phyloP scores from a whole-genome alignment of 176 grass and related monocot genomes.

The Panicum miliaceum region DNA sequence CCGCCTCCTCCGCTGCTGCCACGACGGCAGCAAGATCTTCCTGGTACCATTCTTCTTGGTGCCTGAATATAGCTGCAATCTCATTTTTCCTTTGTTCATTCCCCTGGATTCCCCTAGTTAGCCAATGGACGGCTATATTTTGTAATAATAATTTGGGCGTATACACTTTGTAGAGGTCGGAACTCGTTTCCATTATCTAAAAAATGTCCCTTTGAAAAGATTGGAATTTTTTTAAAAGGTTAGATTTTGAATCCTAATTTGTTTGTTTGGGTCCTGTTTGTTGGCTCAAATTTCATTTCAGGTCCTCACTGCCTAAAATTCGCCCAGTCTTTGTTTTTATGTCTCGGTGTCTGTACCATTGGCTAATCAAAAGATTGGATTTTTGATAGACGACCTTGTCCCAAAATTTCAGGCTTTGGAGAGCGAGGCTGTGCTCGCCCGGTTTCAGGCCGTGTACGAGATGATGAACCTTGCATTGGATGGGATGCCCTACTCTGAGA shows the following conservation, averaged over 20 bases:
- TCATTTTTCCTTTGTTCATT: not conserved
- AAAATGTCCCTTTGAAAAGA: not conserved
- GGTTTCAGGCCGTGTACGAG: slow-evolving; percentile 59
- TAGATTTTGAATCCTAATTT: not conserved
- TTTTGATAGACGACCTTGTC: not conserved
- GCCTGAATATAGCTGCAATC: not conserved
- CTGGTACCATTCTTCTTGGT: slow-evolving; percentile 35
- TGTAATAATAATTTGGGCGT: too few relatives aligned
- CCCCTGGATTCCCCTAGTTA: too few relatives aligned
- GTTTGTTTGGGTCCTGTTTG: not conserved
- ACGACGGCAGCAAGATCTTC: slow-evolving; percentile 82
- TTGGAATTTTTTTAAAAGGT: not conserved
- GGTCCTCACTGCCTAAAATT: not conserved
- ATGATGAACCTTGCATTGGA: slow-evolving; percentile 62
- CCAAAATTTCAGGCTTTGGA: slow-evolving; percentile 53
- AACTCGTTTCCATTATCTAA: too few relatives aligned
- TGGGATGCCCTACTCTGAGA: slow-evolving; percentile 62
- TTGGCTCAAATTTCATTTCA: not conserved
- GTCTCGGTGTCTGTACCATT: not conserved
- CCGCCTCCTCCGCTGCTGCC: slow-evolving; percentile 63
- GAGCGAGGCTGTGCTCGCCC: slow-evolving; percentile 46
- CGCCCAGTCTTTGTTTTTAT: too few relatives aligned
- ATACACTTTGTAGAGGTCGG: too few relatives aligned
- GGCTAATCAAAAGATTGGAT: slow-evolving; percentile 3
- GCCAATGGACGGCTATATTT: too few relatives aligned